Evolutionary conservation across 192 early-diverging fungal species (phyloP).

Genomic region (Cetraspora pellucida): DNA sequence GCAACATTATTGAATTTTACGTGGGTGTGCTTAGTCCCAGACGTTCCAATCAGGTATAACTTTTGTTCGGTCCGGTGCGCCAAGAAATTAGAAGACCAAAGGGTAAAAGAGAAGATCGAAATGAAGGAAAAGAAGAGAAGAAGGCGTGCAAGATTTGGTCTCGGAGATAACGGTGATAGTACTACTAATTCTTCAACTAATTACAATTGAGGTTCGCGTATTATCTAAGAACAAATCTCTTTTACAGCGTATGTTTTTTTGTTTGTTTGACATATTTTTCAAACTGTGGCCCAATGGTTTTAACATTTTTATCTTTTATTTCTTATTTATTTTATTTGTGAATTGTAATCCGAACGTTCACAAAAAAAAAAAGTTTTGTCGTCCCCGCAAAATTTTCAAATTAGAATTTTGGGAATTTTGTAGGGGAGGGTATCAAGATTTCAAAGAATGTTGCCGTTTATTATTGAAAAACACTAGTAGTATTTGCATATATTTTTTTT

Average conservation of each 20-base stretch:
- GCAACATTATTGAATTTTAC: neutral
- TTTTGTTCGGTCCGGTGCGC: neutral
- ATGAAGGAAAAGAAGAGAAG: neutral
- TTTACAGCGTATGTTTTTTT: neutral
- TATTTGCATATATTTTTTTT: slow-evolving; percentile 67
- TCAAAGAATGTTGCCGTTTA: neutral
- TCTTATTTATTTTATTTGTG: too few species aligned
- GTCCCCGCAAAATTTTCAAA: too few species aligned
- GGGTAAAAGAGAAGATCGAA: neutral
- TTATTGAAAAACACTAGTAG: slow-evolving; percentile 61
- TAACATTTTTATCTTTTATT: too few species aligned
- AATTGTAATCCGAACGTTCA: too few species aligned
- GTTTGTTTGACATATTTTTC: too few species aligned
- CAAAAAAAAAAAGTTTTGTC: too few species aligned
- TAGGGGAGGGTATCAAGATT: neutral
- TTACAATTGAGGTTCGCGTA: neutral
- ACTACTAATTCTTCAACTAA: neutral
- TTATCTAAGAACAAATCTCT: neutral
- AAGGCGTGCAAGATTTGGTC: neutral
- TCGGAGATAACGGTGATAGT: neutral
- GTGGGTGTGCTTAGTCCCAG: neutral
- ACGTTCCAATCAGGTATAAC: neutral
- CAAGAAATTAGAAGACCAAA: neutral
- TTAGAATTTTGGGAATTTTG: neutral
- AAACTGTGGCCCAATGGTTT: too few species aligned